phyloP scores from a whole-genome alignment of 2,329 filamentous ascomycete species.

The Paraconiothyrium sp. region DNA sequence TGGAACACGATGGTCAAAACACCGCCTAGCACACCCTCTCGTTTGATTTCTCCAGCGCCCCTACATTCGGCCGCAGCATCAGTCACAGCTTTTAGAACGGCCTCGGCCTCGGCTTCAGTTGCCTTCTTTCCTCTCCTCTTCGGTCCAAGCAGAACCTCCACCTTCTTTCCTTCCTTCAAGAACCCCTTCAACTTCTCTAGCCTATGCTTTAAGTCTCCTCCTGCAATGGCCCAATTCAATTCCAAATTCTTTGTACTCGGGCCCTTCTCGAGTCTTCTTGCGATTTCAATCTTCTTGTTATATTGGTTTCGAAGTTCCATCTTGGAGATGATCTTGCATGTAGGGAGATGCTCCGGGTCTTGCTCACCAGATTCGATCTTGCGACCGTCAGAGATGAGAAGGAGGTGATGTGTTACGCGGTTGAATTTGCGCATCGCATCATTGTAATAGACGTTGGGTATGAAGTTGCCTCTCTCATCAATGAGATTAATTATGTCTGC shows the following conservation, averaged over 20 bases:
- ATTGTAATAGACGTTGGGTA: constrained; percentile 39
- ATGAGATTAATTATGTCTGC: constrained; percentile 57
- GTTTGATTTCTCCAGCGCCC: constrained; percentile 36
- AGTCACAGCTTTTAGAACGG: constrained; percentile 63
- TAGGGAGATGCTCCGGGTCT: constrained; percentile 60
- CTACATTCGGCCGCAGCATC: constrained; percentile 53
- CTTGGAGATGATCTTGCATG: constrained; percentile 77
- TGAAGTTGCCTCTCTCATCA: constrained; percentile 50
- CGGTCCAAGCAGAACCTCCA: constrained; percentile 76
- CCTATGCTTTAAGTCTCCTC: constrained; percentile 74
- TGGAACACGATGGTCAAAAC: constrained; percentile 46
- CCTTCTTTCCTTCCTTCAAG: constrained; percentile 75
- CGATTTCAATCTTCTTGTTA: constrained; percentile 56
- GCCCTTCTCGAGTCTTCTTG: constrained; percentile 52
- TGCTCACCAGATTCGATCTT: constrained; percentile 33
- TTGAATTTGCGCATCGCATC: constrained; percentile 59
- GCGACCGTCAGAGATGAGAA: constrained; percentile 55
- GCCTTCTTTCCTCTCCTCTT: constrained; percentile 72
- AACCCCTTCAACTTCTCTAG: constrained; percentile 68
- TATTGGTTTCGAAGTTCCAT: constrained; percentile 58
- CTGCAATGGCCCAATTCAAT: constrained; percentile 85
- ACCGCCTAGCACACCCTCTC: constrained; percentile 42
- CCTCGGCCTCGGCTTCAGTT: constrained; percentile 64
- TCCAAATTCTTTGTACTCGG: constrained; percentile 76
- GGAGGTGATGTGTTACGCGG: constrained; percentile 59